Percentiles rank a stretch among this genome's conserved stretches.
phyloP scores from a whole-genome alignment of 2,329 filamentous ascomycete genomes.

The Amesomyces nigricolor region DNA sequence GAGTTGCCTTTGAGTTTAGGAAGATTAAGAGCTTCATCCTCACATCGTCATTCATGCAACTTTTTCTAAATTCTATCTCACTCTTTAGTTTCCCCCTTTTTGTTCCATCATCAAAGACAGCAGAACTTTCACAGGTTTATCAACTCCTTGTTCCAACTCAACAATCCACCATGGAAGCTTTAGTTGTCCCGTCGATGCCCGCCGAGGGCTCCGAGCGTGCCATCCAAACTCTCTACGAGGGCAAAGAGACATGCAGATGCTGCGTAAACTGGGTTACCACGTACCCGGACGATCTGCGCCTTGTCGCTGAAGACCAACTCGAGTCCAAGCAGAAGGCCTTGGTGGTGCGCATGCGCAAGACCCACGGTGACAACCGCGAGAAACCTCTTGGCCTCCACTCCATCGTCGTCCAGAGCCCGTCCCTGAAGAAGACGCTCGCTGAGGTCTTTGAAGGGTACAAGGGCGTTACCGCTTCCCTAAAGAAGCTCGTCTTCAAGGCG shows the following conservation, averaged over 20 bases:
- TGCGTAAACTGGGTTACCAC: not conserved
- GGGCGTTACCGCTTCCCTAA: constrained; percentile 50
- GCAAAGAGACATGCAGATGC: not conserved
- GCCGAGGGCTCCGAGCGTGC: not conserved
- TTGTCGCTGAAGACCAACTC: constrained; percentile 48
- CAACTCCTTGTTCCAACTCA: too few relatives aligned
- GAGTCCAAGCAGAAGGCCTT: constrained; percentile 43
- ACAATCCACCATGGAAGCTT: too few relatives aligned
- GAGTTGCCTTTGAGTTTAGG: too few relatives aligned
- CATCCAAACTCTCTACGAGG: constrained; percentile 1
- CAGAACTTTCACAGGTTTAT: too few relatives aligned
- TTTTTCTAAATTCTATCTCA: too few relatives aligned
- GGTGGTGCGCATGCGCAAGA: constrained; percentile 48
- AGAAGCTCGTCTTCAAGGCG: constrained; percentile 51
- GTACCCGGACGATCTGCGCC: constrained; percentile 26
- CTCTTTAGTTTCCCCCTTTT: too few relatives aligned
- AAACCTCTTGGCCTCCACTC: constrained; percentile 55
- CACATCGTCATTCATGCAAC: too few relatives aligned
- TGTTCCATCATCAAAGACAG: too few relatives aligned
- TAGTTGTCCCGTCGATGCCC: not conserved
- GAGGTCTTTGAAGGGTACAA: constrained; percentile 51
- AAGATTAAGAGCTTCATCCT: too few relatives aligned
- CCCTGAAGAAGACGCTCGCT: constrained; percentile 49
- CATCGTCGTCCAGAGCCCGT: constrained; percentile 57
- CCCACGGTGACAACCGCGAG: constrained; percentile 43